Base-by-base conservation (phyloP, 2,329 filamentous ascomycete genomes). In the Ascochyta rabiei region DNA sequence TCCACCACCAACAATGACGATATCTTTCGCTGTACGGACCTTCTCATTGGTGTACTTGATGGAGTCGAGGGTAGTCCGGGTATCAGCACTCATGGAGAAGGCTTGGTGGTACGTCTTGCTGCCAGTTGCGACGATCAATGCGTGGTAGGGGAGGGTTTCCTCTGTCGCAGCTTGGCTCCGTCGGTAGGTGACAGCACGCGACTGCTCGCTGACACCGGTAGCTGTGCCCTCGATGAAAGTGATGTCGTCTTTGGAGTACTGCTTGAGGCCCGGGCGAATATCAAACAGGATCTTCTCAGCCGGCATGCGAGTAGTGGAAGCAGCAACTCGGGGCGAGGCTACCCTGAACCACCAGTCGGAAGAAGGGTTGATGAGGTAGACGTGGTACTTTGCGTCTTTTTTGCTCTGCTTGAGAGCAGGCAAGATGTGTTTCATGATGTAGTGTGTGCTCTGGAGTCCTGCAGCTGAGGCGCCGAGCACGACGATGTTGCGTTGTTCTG, bases 91-190 rank as follows among this genome's bases (percentile, higher is more conserved):
- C 12, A 76, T 68, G 21, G 80, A 81, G 46, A 81, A 73, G 3
- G 77, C 70, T 0, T 78, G 73, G 23, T 78, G 74, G 9, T 75
- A 68, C 1, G 82, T 81, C 12, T 66, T 76, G 34, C 80, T 79
- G 7, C 84, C 84, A 0, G 82, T 84, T 8, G 83, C 82, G 53
- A 86, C 80, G 43, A 86, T 74, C 2, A 86, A 75, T n/a, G 81
- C 79, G 60, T 84, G 79, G 66, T 82, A 86, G 2, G 72, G 50
- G 10, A 85, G 58, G 26, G 61, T 66, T 41, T 65, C 61, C 16
- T 71, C 68, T 18, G 50, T 49, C 4, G 66, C 68, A 43, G 49
- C 39, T 13, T 64, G 60, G 39, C 38, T 56, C n/a, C 63, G 67
- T 6, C 68, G 72, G 60, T 83, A 75, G 3, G 74, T 70, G 6